Base-by-base conservation (phyloP, 805 yeast species). In the Ogataea paradorogensis region DNA sequence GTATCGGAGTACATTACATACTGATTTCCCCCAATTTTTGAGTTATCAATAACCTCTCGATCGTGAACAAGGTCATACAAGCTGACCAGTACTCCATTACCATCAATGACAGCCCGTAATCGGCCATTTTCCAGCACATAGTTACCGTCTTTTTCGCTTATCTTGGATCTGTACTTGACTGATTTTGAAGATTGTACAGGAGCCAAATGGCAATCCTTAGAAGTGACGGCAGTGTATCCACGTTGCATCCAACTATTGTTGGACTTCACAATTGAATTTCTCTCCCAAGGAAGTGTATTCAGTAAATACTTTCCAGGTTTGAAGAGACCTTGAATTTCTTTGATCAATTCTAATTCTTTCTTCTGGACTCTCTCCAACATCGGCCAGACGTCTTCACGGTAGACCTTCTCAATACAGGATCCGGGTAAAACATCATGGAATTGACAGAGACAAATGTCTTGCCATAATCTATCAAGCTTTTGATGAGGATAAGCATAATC, bases 351-450 rank as follows among this genome's bases (percentile, higher is more conserved):
- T 28, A 74, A 70, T 28, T 82, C 80, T 15, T 67, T 65, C 14
- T 68, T 63, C 42, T 83, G 66, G 16, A 82, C 83, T 11, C 70
- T 64, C 5, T 67, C 69, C 52, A 90, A 72, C 76, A 86, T 80
- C 23, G 91, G 90, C 56, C 80, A 76, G 8, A 91, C 97, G 53
- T 84, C 93, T 52, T 88, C 89, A 34, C 76, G 80, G 58, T 93
- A 91, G 10, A 93, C 96, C 80, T 87, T 78, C 47, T 88, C 96
- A 54, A 91, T 91, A 63, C 96, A 87, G 5, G 95, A 83, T 3
- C 99, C 99, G 2, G 99, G 99, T 37, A 93, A 71, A n/a, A 91
- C 97, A 66, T 91, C 99, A 62, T 91, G 99, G 68, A 91, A 91
- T 60, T 91, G 98, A 58, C 96, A 89, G 40, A 93, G 67, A 46